Evolutionary conservation across 2,329 filamentous ascomycete genomes (phyloP).

Genomic region (Scedosporium boydii): DNA sequence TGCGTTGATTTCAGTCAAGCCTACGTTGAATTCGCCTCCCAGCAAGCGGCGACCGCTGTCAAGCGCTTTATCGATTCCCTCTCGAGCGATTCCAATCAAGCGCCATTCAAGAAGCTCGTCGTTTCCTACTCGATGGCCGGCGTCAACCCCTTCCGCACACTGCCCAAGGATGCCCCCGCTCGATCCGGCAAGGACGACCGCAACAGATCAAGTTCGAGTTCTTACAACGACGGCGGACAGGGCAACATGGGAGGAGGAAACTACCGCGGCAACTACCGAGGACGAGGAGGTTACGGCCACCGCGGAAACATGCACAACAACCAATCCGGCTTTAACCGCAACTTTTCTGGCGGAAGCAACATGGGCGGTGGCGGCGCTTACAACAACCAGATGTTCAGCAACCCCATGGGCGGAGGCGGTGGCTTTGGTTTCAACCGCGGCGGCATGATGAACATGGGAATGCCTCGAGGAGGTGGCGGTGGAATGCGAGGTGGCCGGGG

Average conservation of each 20-base stretch:
- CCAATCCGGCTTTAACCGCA: slow-evolving; percentile 31
- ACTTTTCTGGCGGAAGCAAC: slow-evolving; percentile 29
- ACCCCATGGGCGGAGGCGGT: slow-evolving; percentile 42
- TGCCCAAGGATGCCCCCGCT: slow-evolving; percentile 74
- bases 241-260: slow-evolving; percentile 33
- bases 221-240: slow-evolving; percentile 41
- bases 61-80: slow-evolving; percentile 72
- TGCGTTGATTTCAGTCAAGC: slow-evolving; percentile 43
- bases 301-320: slow-evolving; percentile 39
- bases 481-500: slow-evolving; percentile 41
- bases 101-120: slow-evolving; percentile 53
- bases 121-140: slow-evolving; percentile 68
- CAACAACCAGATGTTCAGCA: slow-evolving; percentile 34
- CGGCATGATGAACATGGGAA: slow-evolving; percentile 28
- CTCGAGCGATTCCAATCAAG: slow-evolving; percentile 28
- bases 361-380: slow-evolving; percentile 25
- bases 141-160: slow-evolving; percentile 79
- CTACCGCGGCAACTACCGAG: slow-evolving; percentile 43
- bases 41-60: slow-evolving; percentile 74
- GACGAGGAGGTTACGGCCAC: slow-evolving; percentile 39
- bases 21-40: slow-evolving; percentile 75
- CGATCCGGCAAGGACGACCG: slow-evolving; percentile 43
- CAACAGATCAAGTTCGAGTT: slow-evolving; percentile 42
- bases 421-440: slow-evolving; percentile 40
- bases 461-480: slow-evolving; percentile 36